Conservation (phyloP, 2,329 filamentous ascomycete genomes). For the Aspergillus fischeri region DNA sequence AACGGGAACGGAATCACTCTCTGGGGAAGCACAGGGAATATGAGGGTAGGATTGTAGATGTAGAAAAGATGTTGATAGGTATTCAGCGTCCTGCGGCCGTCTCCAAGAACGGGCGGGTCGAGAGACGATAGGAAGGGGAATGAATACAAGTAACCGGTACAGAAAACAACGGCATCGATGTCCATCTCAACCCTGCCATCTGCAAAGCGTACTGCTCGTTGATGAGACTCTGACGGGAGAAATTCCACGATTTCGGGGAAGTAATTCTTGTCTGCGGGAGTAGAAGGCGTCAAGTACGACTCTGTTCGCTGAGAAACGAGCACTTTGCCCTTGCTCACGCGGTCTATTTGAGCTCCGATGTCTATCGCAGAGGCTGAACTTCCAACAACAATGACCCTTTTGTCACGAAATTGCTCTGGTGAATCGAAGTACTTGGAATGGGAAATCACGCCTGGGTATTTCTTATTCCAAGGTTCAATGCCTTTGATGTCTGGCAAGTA, state of each 20-base stretch:
- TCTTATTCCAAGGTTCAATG: constrained; percentile 55
- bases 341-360: constrained; percentile 70
- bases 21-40: constrained; percentile 70
- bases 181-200: constrained; percentile 61
- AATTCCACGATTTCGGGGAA: constrained; percentile 53
- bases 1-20: constrained; percentile 86
- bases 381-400: constrained; percentile 79
- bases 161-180: constrained; percentile 77
- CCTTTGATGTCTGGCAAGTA: constrained; percentile 62
- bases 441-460: constrained; percentile 58
- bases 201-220: constrained; percentile 61
- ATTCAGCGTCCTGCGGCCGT: constrained; percentile 66
- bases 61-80: constrained; percentile 79
- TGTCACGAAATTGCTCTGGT: constrained; percentile 58
- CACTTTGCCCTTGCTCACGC: constrained; percentile 56
- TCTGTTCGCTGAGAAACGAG: constrained; percentile 59
- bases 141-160: constrained; percentile 84
- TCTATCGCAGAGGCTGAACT: constrained; percentile 82
- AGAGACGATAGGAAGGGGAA: constrained; percentile 64
- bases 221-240: constrained; percentile 47
- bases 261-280: constrained; percentile 53
- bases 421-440: constrained; percentile 79
- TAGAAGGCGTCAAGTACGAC: constrained; percentile 41
- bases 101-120: constrained; percentile 56
- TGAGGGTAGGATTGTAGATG: constrained; percentile 70